phyloP scores from a whole-genome alignment of 352 stramenopile genomes.

The Thalassiosira livingstoniorum region DNA sequence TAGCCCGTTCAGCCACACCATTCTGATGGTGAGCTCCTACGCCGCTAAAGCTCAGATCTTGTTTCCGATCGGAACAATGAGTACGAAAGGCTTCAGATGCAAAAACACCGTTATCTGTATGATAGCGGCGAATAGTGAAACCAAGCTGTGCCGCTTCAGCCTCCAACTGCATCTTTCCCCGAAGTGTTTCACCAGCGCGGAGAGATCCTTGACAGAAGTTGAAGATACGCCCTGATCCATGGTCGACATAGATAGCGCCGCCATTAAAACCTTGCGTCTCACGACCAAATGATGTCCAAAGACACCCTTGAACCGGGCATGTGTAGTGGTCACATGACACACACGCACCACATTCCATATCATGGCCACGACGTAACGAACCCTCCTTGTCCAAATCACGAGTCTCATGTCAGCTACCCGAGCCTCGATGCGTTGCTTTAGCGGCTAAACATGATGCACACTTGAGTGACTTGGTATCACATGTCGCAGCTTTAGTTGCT shows the following conservation, averaged over 20 bases:
- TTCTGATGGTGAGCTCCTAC: neutral
- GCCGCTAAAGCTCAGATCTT: neutral
- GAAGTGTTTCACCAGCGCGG: neutral
- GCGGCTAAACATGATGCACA: neutral
- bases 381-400: neutral
- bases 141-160: neutral
- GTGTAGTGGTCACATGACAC: slow-evolving; percentile 22
- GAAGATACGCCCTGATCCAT: slow-evolving; percentile 1
- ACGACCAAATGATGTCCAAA: neutral
- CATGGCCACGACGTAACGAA: neutral
- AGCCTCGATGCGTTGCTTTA: neutral
- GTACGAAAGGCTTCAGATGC: neutral
- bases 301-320: neutral
- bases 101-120: neutral
- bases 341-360: neutral
- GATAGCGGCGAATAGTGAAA: neutral
- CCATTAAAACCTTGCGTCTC: neutral
- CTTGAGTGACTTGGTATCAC: neutral
- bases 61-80: neutral
- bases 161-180: neutral
- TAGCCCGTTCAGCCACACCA: neutral
- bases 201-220: neutral
- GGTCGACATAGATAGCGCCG: slow-evolving; percentile 18
- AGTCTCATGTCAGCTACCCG: neutral
- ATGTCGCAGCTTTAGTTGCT: neutral